phyloP scores from a whole-genome alignment of 1,284 basidiomycete species.

The Cryptococcus sp. region DNA sequence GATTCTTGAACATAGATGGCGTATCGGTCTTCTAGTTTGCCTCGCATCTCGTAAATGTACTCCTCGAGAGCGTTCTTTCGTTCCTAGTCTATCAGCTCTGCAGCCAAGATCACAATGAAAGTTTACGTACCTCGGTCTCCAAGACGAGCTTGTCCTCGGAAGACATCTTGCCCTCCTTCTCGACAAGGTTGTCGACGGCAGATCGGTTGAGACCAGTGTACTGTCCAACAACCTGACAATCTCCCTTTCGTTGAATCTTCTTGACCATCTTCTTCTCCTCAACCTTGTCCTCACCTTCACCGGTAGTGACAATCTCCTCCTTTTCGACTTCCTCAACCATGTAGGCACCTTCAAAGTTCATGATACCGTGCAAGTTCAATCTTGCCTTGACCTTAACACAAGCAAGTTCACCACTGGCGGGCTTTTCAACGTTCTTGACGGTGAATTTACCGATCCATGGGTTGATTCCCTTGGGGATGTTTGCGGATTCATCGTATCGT shows the following conservation, averaged over 20 bases:
- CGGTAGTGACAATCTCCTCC: slow-evolving; percentile 59
- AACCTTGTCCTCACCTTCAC: slow-evolving; percentile 54
- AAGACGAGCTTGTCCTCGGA: slow-evolving; percentile 85
- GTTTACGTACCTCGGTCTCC: slow-evolving; percentile 75
- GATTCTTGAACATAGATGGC: slow-evolving; percentile 63
- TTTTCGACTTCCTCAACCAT: slow-evolving; percentile 65
- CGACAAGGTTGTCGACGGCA: slow-evolving; percentile 62
- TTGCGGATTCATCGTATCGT: slow-evolving; percentile 63
- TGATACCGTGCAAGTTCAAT: slow-evolving; percentile 75
- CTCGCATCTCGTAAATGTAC: slow-evolving; percentile 89
- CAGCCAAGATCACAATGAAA: not conserved
- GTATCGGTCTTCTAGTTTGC: slow-evolving; percentile 84
- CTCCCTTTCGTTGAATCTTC: slow-evolving; percentile 72
- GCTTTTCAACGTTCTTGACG: slow-evolving; percentile 67
- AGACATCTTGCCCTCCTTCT: slow-evolving; percentile 81
- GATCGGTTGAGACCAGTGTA: slow-evolving; percentile 61
- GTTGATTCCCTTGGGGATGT: slow-evolving; percentile 71
- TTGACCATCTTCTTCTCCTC: slow-evolving; percentile 66
- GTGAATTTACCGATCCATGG: slow-evolving; percentile 76
- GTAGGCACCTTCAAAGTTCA: slow-evolving; percentile 80
- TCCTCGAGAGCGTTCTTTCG: slow-evolving; percentile 96
- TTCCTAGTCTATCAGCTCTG: slow-evolving; percentile 56
- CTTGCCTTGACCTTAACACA: slow-evolving; percentile 85
- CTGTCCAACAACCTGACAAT: slow-evolving; percentile 65
- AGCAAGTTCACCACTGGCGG: slow-evolving; percentile 65